Evolutionary conservation across 257 asterid species (phyloP).

Genomic region (Hygrophila difformis): DNA sequence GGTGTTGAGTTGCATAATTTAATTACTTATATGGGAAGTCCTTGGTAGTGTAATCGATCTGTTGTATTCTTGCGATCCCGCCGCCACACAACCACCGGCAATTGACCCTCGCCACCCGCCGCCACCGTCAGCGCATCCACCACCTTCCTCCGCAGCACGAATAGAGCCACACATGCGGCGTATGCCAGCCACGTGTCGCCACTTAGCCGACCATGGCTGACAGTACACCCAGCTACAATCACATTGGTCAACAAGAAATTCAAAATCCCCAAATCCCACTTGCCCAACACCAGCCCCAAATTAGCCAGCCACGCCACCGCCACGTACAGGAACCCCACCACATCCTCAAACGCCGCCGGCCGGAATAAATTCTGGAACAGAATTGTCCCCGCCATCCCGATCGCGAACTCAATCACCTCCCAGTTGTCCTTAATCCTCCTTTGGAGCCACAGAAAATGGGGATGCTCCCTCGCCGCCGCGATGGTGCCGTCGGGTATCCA

Average conservation of each 20-base stretch:
- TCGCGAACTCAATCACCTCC: conserved; percentile 1
- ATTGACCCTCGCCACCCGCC: no score
- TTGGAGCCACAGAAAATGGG: neutral
- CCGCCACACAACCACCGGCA: no score
- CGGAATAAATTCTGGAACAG: conserved; percentile 11
- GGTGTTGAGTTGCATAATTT: no score
- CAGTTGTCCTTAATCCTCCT: neutral
- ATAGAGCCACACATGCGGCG: neutral
- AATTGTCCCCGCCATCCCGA: conserved; percentile 10
- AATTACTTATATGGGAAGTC: no score
- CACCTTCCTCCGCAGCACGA: neutral
- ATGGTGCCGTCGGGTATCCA: neutral
- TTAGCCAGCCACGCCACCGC: conserved; percentile 6
- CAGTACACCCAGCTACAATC: neutral
- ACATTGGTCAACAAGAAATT: neutral
- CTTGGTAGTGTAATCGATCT: no score
- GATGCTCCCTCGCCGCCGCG: neutral
- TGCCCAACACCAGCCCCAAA: neutral
- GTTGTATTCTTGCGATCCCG: no score
- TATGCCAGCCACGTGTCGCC: neutral
- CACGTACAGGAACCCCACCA: conserved; percentile 8
- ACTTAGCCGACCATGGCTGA: neutral
- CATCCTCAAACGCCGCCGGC: conserved; percentile 5
- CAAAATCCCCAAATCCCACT: neutral
- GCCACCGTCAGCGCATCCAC: no score